A percentile compares a stretch with the other conserved stretches of the same genome.
These are phyloP conservation scores for Emericellopsis cladophorae DNA, from an alignment of 2,329 filamentous ascomycete species.

Conservation along the genomic window DNA sequence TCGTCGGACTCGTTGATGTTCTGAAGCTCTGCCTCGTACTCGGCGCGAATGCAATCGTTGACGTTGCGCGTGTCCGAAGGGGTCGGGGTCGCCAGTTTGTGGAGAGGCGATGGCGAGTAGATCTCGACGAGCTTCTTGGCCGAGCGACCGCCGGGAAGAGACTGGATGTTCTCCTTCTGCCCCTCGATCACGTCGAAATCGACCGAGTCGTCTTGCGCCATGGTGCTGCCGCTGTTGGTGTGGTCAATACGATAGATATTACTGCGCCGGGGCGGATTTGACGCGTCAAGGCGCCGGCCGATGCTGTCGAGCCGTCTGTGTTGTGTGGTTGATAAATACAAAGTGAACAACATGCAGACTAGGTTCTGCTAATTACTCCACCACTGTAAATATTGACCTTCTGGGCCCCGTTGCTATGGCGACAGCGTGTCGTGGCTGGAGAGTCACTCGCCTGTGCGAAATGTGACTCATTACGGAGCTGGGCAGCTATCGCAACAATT, in stretches of 20 bases:
- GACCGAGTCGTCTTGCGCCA: slow-evolving; percentile 39
- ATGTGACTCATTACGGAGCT: not conserved
- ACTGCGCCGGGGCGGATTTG: not conserved
- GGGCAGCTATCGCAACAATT: no score
- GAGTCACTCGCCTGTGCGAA: not conserved
- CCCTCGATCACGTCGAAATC: slow-evolving; percentile 88
- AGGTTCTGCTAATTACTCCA: slow-evolving; percentile 3
- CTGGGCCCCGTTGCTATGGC: not conserved
- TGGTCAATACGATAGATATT: not conserved
- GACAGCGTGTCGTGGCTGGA: not conserved
- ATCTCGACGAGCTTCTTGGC: slow-evolving; percentile 78
- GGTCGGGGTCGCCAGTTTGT: slow-evolving; percentile 47
- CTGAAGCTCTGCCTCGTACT: slow-evolving; percentile 76
- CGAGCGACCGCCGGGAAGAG: slow-evolving; percentile 75
- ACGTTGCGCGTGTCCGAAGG: slow-evolving; percentile 63
- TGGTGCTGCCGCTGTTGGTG: slow-evolving; percentile 22
- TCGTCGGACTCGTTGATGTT: slow-evolving; percentile 80
- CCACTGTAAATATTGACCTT: slow-evolving; percentile 1
- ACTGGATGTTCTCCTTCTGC: slow-evolving; percentile 97
- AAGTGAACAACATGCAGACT: slow-evolving; percentile 16
- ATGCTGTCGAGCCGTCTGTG: not conserved
- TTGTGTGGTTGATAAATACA: not conserved
- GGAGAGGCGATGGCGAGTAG: slow-evolving; percentile 55
- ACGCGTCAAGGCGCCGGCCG: not conserved
- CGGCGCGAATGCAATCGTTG: slow-evolving; percentile 66